phyloP scores from a whole-genome alignment of 2,329 filamentous ascomycete genomes.

The Ascochyta rabiei region DNA sequence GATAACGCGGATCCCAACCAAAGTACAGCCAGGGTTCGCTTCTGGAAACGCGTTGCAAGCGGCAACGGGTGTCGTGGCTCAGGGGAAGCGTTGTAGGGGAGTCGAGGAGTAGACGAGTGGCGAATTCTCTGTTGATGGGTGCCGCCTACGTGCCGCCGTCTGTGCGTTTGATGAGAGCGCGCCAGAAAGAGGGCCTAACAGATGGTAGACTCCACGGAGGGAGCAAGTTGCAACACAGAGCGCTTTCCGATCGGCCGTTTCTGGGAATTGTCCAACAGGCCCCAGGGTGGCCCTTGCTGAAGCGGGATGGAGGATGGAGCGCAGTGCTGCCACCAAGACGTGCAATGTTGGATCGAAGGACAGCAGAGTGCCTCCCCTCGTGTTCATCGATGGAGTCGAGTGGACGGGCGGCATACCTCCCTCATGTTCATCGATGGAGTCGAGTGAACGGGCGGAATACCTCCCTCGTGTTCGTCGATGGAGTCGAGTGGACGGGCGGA shows the following conservation, averaged over 20 bases:
- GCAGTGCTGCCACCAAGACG: not conserved
- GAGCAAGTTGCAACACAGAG: not conserved
- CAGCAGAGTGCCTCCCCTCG: not conserved
- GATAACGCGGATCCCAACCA: not conserved
- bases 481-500: not conserved
- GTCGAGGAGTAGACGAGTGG: not conserved
- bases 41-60: conserved; percentile 6
- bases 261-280: not conserved
- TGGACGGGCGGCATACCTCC: not conserved
- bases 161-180: not conserved
- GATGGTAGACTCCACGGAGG: no score
- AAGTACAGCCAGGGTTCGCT: conserved; percentile 3
- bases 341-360: conserved; percentile 4
- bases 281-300: conserved; percentile 2
- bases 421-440: conserved; percentile 4
- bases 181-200: not conserved
- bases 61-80: not conserved
- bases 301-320: not conserved
- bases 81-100: not conserved
- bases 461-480: conserved; percentile 1
- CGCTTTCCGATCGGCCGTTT: not conserved
- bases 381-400: conserved; percentile 5
- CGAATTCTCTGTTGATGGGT: not conserved
- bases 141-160: no score
- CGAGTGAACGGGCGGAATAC: not conserved